Evolutionary conservation across 345 rosid genomes (phyloP).

Genomic region (Moricandia arvensis): DNA sequence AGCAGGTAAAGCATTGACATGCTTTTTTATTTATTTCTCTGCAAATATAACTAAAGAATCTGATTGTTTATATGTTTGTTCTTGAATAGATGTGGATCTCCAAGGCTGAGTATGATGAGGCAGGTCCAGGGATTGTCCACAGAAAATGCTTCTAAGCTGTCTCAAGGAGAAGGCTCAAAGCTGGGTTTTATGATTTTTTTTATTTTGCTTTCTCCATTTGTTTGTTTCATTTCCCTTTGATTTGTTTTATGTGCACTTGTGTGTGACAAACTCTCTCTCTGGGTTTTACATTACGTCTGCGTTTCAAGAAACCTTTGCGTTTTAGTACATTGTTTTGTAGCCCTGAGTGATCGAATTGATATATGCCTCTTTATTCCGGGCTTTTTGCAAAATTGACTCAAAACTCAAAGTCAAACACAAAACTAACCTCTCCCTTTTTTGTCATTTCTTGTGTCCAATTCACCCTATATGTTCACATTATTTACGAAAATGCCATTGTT

Average conservation of each 20-base stretch:
- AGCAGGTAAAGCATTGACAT: conserved; percentile 45
- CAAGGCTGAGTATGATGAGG: conserved; percentile 43
- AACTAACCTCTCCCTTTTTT: too few species aligned
- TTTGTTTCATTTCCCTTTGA: conserved; percentile 34
- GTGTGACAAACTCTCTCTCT: conserved; percentile 35
- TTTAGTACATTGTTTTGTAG: conserved; percentile 41
- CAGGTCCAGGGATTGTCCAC: conserved; percentile 45
- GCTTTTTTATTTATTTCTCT: too few species aligned
- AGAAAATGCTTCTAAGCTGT: conserved; percentile 43
- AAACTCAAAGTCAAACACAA: too few species aligned
- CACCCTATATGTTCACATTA: too few species aligned
- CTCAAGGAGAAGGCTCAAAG: not conserved
- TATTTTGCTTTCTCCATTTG: conserved; percentile 35
- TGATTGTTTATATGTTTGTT: not conserved
- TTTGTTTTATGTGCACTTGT: conserved; percentile 24
- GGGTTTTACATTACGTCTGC: conserved; percentile 37
- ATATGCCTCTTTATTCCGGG: conserved; percentile 33
- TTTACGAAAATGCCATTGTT: too few species aligned
- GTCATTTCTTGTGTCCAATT: too few species aligned
- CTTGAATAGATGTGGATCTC: conserved; percentile 37
- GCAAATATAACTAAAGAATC: not conserved
- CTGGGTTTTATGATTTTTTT: conserved; percentile 17
- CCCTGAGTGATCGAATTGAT: conserved; percentile 40
- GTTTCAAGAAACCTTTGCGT: conserved; percentile 29
- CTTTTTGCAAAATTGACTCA: too few species aligned